phyloP scores from a whole-genome alignment of 352 stramenopile genomes.

The Globisporangium solare region DNA sequence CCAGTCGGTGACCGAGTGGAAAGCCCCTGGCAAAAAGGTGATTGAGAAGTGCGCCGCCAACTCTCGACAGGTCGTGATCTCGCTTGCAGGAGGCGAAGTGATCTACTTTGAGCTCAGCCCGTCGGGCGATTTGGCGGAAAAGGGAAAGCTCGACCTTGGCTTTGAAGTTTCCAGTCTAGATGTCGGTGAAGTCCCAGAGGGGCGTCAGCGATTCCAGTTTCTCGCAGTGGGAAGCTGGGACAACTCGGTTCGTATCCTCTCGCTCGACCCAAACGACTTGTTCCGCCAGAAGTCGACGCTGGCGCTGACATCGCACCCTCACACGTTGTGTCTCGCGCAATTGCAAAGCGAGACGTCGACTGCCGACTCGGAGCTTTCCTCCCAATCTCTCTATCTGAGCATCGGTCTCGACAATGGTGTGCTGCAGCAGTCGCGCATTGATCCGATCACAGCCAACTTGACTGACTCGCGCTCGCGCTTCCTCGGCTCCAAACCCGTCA shows the following conservation, averaged over 20 bases:
- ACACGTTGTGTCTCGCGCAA: constrained; percentile 76
- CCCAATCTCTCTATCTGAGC: constrained; percentile 73
- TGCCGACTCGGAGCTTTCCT: constrained; percentile 42
- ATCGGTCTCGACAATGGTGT: constrained; percentile 95
- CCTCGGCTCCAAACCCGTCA: constrained; percentile 92
- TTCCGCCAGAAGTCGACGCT: constrained; percentile 85
- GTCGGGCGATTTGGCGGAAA: constrained; percentile 91
- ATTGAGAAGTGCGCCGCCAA: constrained; percentile 97
- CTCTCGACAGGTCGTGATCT: constrained; percentile 95
- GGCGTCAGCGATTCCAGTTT: constrained; percentile 93
- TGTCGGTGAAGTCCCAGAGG: constrained; percentile 92
- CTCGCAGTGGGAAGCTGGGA: constrained; percentile 94
- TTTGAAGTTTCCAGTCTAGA: constrained; percentile 98
- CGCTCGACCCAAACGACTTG: constrained; percentile 90
- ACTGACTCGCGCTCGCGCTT: constrained; percentile 91
- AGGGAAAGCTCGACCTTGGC: constrained; percentile 91
- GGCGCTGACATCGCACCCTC: constrained; percentile 75
- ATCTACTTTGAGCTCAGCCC: constrained; percentile 98
- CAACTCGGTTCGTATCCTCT: constrained; percentile 92
- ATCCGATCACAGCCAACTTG: constrained; percentile 82
- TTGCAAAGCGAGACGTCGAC: constrained; percentile 74
- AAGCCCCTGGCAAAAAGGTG: constrained; percentile 95
- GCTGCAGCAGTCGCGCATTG: constrained; percentile 89
- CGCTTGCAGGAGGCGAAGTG: constrained; percentile 93
- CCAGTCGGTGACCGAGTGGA: constrained; percentile 95